Percentiles rank a stretch among this genome's conserved stretches.
Conservation (phyloP, 495 filamentous ascomycete genomes). For the Alectoria sarmentosa region DNA sequence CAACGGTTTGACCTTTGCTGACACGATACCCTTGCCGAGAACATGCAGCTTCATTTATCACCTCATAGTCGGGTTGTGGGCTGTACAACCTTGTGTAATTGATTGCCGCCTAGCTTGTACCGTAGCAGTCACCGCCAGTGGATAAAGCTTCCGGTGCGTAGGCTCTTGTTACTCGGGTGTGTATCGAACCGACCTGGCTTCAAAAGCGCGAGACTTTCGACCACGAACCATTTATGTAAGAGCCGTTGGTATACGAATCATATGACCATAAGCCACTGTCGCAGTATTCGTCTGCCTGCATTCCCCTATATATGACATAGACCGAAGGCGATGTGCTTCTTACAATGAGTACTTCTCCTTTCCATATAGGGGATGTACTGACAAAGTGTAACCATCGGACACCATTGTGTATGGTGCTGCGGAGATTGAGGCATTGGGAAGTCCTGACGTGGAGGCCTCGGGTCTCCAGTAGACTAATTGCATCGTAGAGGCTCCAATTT, state of each 20-base stretch:
- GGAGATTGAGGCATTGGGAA: no score
- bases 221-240: no score
- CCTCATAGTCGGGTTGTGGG: conserved; percentile 3
- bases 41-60: conserved; percentile 6
- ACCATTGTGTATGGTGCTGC: neutral
- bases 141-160: conserved; percentile 1
- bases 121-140: conserved; percentile 2
- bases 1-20: neutral
- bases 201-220: neutral
- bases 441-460: no score
- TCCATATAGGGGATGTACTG: neutral
- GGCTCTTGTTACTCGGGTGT: neutral
- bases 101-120: conserved; percentile 3
- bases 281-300: neutral
- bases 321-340: conserved; percentile 6
- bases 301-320: conserved; percentile 1
- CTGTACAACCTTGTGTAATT: conserved; percentile 8
- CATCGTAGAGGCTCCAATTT: no score
- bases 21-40: neutral
- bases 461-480: no score
- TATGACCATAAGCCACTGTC: no score
- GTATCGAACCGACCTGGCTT: neutral
- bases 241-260: no score
- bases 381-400: conserved; percentile 7
- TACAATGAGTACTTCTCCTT: neutral